Conservation (phyloP, 768 basidiomycete genomes). For the Cyathus striatus region DNA sequence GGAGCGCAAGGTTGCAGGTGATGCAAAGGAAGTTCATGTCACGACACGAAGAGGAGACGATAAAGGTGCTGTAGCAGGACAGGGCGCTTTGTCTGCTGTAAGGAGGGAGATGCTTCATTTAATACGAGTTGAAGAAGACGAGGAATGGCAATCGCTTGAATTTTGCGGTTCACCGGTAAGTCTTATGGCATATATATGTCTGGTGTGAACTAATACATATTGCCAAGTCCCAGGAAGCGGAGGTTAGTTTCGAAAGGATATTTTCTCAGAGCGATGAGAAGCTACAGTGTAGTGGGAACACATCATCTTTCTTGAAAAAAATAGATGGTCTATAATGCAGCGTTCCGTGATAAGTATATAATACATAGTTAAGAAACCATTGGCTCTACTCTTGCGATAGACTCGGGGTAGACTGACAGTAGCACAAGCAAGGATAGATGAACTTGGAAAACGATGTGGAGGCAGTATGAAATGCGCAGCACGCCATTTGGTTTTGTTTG, state of each 20-base stretch:
- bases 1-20: conserved; percentile 54
- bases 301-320: conserved; percentile 52
- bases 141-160: conserved; percentile 64
- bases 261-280: conserved; percentile 52
- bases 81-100: conserved; percentile 63
- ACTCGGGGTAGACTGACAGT: too few relatives aligned
- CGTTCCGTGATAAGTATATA: too few relatives aligned
- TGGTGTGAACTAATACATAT: conserved; percentile 6
- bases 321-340: conserved; percentile 54
- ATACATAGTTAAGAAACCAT: too few relatives aligned
- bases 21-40: conserved; percentile 74
- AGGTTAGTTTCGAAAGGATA: conserved; percentile 51
- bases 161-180: conserved; percentile 64
- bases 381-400: too few relatives aligned
- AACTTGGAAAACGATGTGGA: too few relatives aligned
- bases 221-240: conserved; percentile 55
- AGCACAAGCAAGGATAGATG: too few relatives aligned
- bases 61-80: conserved; percentile 39
- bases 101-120: conserved; percentile 73
- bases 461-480: too few relatives aligned
- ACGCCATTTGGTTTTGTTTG: too few relatives aligned
- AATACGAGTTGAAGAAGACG: conserved; percentile 76
- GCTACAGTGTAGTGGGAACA: conserved; percentile 50
- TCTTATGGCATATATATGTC: conserved; percentile 4
- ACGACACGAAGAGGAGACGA: conserved; percentile 69